These are phyloP conservation scores for Diplosphaera chodatii DNA, from an alignment of 139 green algal species.

Conservation along the genomic window DNA sequence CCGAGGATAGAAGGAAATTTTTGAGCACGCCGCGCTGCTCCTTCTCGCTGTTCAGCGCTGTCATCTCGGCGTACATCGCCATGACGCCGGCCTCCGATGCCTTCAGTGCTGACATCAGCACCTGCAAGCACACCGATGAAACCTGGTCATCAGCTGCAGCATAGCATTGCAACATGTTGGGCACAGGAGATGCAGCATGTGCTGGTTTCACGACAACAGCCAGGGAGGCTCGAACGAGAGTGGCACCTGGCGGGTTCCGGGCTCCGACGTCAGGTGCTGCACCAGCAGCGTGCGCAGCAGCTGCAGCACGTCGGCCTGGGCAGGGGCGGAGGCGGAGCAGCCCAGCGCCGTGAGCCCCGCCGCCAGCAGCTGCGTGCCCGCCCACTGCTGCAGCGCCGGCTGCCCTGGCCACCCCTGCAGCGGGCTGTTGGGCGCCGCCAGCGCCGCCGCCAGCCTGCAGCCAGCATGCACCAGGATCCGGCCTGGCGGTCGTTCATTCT, in stretches of 20 bases:
- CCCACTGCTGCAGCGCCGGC: constrained; percentile 23
- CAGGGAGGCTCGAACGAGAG: not conserved
- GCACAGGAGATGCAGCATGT: too few species aligned
- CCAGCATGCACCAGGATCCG: too few species aligned
- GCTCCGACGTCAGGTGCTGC: constrained; percentile 18
- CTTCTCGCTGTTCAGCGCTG: constrained; percentile 51
- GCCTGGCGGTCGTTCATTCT: too few species aligned
- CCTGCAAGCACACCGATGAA: too few species aligned
- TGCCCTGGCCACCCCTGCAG: not conserved
- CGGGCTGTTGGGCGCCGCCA: constrained; percentile 7
- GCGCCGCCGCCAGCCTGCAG: constrained; percentile 22
- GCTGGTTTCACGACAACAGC: constrained; percentile 8
- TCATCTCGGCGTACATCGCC: constrained; percentile 25
- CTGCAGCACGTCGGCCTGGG: constrained; percentile 51
- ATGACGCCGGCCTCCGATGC: constrained; percentile 3
- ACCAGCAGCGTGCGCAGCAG: constrained; percentile 52
- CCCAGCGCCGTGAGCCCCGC: constrained; percentile 37
- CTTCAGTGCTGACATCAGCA: constrained; percentile 4
- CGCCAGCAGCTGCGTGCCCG: constrained; percentile 40
- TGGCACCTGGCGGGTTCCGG: constrained; percentile 12
- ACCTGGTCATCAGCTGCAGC: constrained; percentile 25
- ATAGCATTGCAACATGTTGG: too few species aligned
- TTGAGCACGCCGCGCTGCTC: constrained; percentile 59
- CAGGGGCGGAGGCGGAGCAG: constrained; percentile 16
- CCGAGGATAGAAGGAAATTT: constrained; percentile 40